phyloP scores from a whole-genome alignment of 768 basidiomycete species.

The Cytidiella melzeri region DNA sequence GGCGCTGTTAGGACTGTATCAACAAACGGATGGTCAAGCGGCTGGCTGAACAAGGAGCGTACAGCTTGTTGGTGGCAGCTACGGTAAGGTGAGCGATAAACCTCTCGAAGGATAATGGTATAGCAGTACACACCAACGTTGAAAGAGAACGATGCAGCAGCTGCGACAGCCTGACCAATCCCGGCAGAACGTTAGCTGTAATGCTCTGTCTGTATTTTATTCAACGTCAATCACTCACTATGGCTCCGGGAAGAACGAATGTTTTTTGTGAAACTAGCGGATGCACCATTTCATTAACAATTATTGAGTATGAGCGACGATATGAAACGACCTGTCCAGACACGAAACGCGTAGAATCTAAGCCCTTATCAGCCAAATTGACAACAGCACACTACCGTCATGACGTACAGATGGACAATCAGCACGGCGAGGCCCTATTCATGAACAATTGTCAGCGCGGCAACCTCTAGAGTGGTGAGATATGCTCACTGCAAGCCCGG shows the following conservation, averaged over 20 bases:
- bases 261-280: background rate
- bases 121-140: conserved; percentile 1
- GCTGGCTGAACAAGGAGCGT: background rate
- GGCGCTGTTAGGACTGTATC: background rate
- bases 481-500: no score
- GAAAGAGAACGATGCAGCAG: background rate
- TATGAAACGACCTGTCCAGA: conserved; percentile 9
- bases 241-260: background rate
- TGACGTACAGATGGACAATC: no score
- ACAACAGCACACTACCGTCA: no score
- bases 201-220: background rate
- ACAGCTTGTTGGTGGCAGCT: conserved; percentile 1
- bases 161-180: no score
- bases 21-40: background rate
- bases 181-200: no score
- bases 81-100: no score
- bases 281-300: background rate
- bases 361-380: no score
- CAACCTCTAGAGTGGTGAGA: no score
- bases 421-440: no score
- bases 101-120: background rate
- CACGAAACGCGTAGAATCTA: conserved; percentile 18
- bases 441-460: no score
- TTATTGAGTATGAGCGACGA: background rate
- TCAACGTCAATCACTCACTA: background rate